phyloP scores from a whole-genome alignment of 129 eudicot genomes.

The Centaurea solstitialis region DNA sequence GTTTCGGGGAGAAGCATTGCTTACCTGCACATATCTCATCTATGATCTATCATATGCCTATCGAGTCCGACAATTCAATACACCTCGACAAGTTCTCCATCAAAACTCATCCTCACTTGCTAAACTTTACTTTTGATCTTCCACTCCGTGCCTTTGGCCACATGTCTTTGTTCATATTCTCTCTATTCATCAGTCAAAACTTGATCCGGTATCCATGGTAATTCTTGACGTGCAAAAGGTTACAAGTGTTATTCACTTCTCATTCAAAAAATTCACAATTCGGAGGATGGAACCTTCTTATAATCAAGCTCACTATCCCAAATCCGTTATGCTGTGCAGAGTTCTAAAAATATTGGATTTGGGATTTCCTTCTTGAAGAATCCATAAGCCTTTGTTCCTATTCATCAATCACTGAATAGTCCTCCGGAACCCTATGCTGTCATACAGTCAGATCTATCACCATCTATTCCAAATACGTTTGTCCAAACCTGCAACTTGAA shows the following conservation, averaged over 20 bases:
- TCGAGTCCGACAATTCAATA: not conserved
- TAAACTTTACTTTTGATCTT: not conserved
- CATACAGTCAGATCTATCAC: not conserved
- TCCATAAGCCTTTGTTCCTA: not conserved
- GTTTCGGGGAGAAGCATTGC: not conserved
- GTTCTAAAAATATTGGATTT: not conserved
- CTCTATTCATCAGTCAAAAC: not conserved
- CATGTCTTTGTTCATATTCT: not conserved
- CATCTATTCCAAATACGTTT: not conserved
- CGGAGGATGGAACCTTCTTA: not conserved
- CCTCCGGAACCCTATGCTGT: not conserved
- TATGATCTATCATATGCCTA: not conserved
- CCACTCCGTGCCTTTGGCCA: not conserved
- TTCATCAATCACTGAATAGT: not conserved
- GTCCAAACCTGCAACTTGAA: not conserved
- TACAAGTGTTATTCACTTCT: too few relatives aligned
- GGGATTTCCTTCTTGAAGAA: not conserved
- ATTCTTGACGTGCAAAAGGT: not conserved
- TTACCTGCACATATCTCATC: not conserved
- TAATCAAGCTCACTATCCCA: not conserved
- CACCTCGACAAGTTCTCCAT: not conserved
- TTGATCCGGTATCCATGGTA: not conserved
- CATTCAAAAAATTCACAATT: too few relatives aligned
- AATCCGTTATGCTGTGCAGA: not conserved
- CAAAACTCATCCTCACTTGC: not conserved